Conservation (phyloP, 495 filamentous ascomycete genomes). For the Daldinia vernicosa region DNA sequence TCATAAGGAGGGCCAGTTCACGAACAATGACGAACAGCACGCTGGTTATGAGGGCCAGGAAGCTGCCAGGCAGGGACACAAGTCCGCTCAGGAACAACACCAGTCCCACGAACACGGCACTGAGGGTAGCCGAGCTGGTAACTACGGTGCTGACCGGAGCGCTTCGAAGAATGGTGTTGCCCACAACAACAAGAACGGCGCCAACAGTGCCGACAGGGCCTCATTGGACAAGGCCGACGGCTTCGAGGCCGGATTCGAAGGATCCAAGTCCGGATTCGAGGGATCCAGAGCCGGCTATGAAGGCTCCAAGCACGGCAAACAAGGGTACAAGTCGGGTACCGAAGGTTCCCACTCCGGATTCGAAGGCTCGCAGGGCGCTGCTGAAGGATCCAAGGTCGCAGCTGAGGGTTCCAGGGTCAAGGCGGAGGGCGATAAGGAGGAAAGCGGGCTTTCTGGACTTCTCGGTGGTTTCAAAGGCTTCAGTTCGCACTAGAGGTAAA, state of each 20-base stretch:
- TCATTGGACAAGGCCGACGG: conserved; percentile 18
- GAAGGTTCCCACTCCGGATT: not conserved
- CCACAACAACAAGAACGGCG: conserved; percentile 32
- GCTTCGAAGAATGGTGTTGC: conserved; percentile 32
- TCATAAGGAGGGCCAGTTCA: conserved; percentile 5
- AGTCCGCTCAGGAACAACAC: conserved; percentile 8
- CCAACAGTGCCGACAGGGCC: conserved; percentile 19
- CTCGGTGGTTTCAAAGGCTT: conserved; percentile 27
- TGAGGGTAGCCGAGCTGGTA: conserved; percentile 9
- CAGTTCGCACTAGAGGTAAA: conserved; percentile 22
- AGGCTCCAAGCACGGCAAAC: not conserved
- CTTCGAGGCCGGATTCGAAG: conserved; percentile 16
- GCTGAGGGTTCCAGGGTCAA: not conserved
- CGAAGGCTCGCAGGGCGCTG: conserved; percentile 4
- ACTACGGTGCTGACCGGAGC: conserved; percentile 33
- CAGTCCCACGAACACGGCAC: conserved; percentile 9
- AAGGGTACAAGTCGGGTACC: not conserved
- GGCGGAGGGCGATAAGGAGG: conserved; percentile 2
- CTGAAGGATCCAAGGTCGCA: conserved; percentile 8
- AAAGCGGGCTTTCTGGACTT: conserved; percentile 17
- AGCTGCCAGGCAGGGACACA: not conserved
- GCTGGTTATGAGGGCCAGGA: not conserved
- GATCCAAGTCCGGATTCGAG: conserved; percentile 9
- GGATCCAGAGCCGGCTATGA: not conserved
- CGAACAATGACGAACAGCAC: not conserved